A percentile compares a stretch with the other conserved stretches of the same genome.
Conservation (phyloP, 352 stramenopile genomes). For the Phytophthora colocasiae region DNA sequence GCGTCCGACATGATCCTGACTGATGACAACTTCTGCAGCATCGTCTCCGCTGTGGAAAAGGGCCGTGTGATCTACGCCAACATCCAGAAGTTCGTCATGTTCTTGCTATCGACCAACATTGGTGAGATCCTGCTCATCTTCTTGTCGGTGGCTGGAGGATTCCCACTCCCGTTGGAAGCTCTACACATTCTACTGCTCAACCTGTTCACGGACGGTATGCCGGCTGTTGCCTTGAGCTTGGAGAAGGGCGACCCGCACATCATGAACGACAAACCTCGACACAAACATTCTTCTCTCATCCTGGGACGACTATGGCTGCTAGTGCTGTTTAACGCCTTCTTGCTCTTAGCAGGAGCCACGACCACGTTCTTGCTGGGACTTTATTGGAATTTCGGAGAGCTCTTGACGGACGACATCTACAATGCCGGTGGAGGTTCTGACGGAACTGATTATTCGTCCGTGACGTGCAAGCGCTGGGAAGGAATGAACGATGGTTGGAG, state of each 20-base stretch:
- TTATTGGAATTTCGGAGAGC: conserved; percentile 75
- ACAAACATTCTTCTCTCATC: conserved; percentile 63
- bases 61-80: conserved; percentile 98
- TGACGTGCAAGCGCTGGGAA: conserved; percentile 67
- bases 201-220: conserved; percentile 97
- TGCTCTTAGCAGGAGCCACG: conserved; percentile 54
- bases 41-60: conserved; percentile 96
- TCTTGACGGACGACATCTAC: conserved; percentile 64
- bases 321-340: conserved; percentile 60
- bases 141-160: conserved; percentile 58
- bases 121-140: conserved; percentile 93
- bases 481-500: conserved; percentile 57
- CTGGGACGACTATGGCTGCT: conserved; percentile 74
- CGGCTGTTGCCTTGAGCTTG: conserved; percentile 73
- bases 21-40: conserved; percentile 99
- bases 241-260: conserved; percentile 73
- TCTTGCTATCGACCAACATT: conserved; percentile 98
- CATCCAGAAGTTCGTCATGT: conserved; percentile 99
- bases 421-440: conserved; percentile 47
- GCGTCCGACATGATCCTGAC: conserved; percentile 98
- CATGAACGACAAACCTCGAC: conserved; percentile 68
- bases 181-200: conserved; percentile 99
- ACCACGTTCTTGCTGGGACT: conserved; percentile 63
- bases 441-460: conserved; percentile 57
- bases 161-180: conserved; percentile 91